phyloP scores from a whole-genome alignment of 306 rosid genomes.

The Trichosanthes truncata region DNA sequence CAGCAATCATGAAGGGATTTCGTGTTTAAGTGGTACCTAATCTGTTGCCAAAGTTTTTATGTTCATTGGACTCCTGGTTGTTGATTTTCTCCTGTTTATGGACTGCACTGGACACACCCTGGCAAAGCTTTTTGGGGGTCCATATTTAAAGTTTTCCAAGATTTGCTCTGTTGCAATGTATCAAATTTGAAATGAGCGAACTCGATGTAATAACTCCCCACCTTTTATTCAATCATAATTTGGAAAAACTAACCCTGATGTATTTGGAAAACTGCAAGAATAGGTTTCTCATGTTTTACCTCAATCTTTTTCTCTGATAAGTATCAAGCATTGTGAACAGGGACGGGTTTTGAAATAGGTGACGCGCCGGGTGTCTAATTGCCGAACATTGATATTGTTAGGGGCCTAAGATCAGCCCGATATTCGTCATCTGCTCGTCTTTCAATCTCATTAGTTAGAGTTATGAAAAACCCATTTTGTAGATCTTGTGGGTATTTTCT shows the following conservation, averaged over 20 bases:
- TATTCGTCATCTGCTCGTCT: neutral
- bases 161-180: slow-evolving; percentile 2
- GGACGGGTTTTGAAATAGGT: neutral
- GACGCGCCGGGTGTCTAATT: neutral
- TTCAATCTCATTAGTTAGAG: neutral
- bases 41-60: slow-evolving; percentile 12
- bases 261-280: neutral
- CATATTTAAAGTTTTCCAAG: neutral
- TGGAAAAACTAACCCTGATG: neutral
- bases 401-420: neutral
- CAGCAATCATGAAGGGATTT: slow-evolving; percentile 29
- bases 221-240: neutral
- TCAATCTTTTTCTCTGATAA: neutral
- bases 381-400: neutral
- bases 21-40: slow-evolving; percentile 9
- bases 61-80: slow-evolving; percentile 21
- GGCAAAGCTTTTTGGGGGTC: neutral
- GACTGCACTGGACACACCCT: neutral
- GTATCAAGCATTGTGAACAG: neutral
- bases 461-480: neutral
- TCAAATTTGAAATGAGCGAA: neutral
- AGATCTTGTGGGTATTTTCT: neutral
- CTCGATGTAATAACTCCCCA: neutral
- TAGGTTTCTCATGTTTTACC: neutral
- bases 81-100: slow-evolving; percentile 19